These are phyloP conservation scores for Gaultheria prostrata DNA, from an alignment of 148 eudicot genomes.

Conservation along the genomic window DNA sequence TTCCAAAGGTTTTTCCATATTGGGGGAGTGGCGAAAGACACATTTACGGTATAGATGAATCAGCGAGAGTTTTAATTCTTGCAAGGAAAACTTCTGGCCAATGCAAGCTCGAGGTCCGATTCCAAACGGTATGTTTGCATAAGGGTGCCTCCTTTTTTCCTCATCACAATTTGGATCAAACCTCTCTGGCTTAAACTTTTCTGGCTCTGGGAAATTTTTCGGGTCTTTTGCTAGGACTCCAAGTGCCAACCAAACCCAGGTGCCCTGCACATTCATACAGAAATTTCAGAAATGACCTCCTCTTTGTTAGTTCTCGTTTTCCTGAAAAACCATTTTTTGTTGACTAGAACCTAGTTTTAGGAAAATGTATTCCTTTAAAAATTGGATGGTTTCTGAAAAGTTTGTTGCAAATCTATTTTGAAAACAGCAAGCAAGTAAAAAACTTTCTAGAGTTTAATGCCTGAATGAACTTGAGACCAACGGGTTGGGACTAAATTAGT, in stretches of 20 bases:
- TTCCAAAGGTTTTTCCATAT: conserved; percentile 76
- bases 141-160: conserved; percentile 84
- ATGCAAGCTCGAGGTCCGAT: conserved; percentile 90
- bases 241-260: conserved; percentile 95
- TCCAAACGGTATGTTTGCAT: conserved; percentile 93
- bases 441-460: background rate
- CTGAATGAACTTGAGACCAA: background rate
- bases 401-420: background rate
- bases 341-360: background rate
- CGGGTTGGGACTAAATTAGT: no score
- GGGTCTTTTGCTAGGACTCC: conserved; percentile 92
- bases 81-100: conserved; percentile 82
- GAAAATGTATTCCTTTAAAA: background rate
- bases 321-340: background rate
- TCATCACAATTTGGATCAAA: conserved; percentile 70
- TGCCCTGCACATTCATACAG: conserved; percentile 48
- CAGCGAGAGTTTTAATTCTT: conserved; percentile 73
- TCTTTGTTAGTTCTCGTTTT: background rate
- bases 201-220: conserved; percentile 76
- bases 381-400: background rate
- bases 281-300: background rate
- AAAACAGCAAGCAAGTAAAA: background rate
- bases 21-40: conserved; percentile 68
- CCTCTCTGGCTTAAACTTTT: conserved; percentile 85
- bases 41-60: conserved; percentile 68